Percentiles rank a stretch among this genome's conserved stretches.
phyloP scores from a whole-genome alignment of 2,329 filamentous ascomycete genomes.

The Sclerotinia nivalis region DNA sequence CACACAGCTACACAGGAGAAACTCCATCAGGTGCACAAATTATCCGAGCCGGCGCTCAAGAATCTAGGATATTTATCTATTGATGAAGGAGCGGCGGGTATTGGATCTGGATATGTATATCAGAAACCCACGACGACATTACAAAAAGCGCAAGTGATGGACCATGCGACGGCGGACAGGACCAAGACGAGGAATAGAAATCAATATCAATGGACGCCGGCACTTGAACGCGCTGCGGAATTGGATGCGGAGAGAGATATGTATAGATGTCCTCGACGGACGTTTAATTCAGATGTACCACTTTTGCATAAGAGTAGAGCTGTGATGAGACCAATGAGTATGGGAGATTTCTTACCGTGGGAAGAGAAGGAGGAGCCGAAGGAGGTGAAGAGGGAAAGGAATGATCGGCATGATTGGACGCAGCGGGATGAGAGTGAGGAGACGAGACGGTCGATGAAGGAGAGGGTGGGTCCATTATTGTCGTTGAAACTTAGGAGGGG shows the following conservation, averaged over 20 bases:
- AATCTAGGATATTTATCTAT: slow-evolving; percentile 43
- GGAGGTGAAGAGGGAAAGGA: slow-evolving; percentile 17
- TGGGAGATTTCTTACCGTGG: slow-evolving; percentile 32
- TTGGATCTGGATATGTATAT: not conserved
- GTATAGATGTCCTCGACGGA: slow-evolving; percentile 40
- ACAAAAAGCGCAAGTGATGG: slow-evolving; percentile 32
- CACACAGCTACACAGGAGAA: slow-evolving; percentile 52
- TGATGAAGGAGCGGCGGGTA: slow-evolving; percentile 27
- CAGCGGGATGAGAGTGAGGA: slow-evolving; percentile 53
- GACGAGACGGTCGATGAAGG: slow-evolving; percentile 32
- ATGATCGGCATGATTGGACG: slow-evolving; percentile 52
- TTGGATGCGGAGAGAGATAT: slow-evolving; percentile 36
- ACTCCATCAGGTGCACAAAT: slow-evolving; percentile 46
- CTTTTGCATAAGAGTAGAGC: slow-evolving; percentile 13
- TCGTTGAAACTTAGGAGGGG: slow-evolving; percentile 47
- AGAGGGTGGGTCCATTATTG: slow-evolving; percentile 41
- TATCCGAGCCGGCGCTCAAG: slow-evolving; percentile 48
- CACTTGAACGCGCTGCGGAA: slow-evolving; percentile 44
- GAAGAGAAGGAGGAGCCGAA: slow-evolving; percentile 28
- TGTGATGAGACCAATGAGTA: slow-evolving; percentile 31
- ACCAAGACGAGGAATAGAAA: slow-evolving; percentile 45
- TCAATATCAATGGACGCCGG: slow-evolving; percentile 47
- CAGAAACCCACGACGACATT: slow-evolving; percentile 26
- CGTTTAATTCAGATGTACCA: slow-evolving; percentile 34
- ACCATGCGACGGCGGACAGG: slow-evolving; percentile 42